Conservation (phyloP, 495 filamentous ascomycete species). For the Penicillium canescens region DNA sequence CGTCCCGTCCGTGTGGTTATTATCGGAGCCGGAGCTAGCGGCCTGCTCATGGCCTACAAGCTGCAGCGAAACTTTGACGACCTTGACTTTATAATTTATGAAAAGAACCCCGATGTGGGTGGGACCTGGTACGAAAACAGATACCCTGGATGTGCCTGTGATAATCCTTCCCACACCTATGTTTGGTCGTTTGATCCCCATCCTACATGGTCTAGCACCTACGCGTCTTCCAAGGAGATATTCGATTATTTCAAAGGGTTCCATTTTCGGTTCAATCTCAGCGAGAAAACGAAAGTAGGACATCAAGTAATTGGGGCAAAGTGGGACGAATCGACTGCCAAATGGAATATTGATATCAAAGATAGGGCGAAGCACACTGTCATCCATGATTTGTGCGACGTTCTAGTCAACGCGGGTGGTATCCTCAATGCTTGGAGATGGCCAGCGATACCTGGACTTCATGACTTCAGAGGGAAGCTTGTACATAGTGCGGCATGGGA, state of each 20-base stretch:
- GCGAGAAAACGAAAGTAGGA: slow-evolving; percentile 22
- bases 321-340: slow-evolving; percentile 31
- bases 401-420: slow-evolving; percentile 51
- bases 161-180: slow-evolving; percentile 36
- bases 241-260: slow-evolving; percentile 46
- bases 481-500: slow-evolving; percentile 51
- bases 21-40: slow-evolving; percentile 18
- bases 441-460: slow-evolving; percentile 47
- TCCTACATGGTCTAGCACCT: slow-evolving; percentile 52
- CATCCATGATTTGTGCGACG: slow-evolving; percentile 43
- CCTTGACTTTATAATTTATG: slow-evolving; percentile 63
- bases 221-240: slow-evolving; percentile 52
- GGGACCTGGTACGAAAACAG: slow-evolving; percentile 68
- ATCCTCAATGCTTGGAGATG: slow-evolving; percentile 49
- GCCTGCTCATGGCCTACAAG: slow-evolving; percentile 1
- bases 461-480: slow-evolving; percentile 44
- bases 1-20: slow-evolving; percentile 8
- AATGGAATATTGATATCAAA: slow-evolving; percentile 43
- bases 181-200: slow-evolving; percentile 40
- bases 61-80: slow-evolving; percentile 33
- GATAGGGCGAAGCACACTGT: slow-evolving; percentile 33
- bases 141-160: slow-evolving; percentile 58
- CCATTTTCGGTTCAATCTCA: slow-evolving; percentile 26
- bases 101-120: slow-evolving; percentile 69
- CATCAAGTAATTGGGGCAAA: slow-evolving; percentile 24